Percentiles rank a stretch among this genome's conserved stretches.
phyloP scores from a whole-genome alignment of 2,329 filamentous ascomycete species.

The Clarireedia paspali region DNA sequence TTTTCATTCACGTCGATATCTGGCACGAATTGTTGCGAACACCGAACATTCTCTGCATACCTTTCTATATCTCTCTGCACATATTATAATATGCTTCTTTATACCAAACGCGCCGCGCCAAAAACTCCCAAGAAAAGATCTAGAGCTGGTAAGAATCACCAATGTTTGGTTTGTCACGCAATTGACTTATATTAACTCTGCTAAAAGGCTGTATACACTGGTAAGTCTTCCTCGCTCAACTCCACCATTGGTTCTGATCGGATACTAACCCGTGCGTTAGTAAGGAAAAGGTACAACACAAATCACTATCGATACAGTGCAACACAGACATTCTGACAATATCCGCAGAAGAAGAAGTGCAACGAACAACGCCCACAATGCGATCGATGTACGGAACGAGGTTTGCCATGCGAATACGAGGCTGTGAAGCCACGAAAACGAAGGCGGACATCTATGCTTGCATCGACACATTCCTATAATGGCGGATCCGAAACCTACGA shows the following conservation, averaged over 20 bases:
- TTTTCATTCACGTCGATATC: not conserved
- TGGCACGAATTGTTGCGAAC: not conserved
- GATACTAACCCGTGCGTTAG: slow-evolving; percentile 21
- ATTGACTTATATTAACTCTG: slow-evolving; percentile 11
- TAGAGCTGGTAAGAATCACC: slow-evolving; percentile 42
- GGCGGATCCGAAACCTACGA: slow-evolving; percentile 15
- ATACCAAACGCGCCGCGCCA: slow-evolving; percentile 48
- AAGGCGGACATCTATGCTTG: slow-evolving; percentile 13
- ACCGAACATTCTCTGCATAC: not conserved
- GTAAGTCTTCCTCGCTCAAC: slow-evolving; percentile 16
- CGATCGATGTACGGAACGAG: slow-evolving; percentile 26
- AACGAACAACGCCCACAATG: slow-evolving; percentile 27
- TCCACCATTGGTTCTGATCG: not conserved
- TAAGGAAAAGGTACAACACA: slow-evolving; percentile 27
- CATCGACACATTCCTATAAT: slow-evolving; percentile 18
- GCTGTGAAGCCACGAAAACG: slow-evolving; percentile 25
- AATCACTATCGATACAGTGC: not conserved
- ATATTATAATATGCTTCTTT: slow-evolving; percentile 43
- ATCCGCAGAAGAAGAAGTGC: slow-evolving; percentile 29
- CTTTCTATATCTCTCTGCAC: not conserved
- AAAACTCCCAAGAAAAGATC: slow-evolving; percentile 52
- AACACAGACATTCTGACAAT: slow-evolving; percentile 9
- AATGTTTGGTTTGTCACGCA: not conserved
- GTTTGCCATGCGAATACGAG: slow-evolving; percentile 27
- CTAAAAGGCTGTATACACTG: slow-evolving; percentile 28